phyloP scores from a whole-genome alignment of 768 basidiomycete species.

The Atractiella rhizophila region DNA sequence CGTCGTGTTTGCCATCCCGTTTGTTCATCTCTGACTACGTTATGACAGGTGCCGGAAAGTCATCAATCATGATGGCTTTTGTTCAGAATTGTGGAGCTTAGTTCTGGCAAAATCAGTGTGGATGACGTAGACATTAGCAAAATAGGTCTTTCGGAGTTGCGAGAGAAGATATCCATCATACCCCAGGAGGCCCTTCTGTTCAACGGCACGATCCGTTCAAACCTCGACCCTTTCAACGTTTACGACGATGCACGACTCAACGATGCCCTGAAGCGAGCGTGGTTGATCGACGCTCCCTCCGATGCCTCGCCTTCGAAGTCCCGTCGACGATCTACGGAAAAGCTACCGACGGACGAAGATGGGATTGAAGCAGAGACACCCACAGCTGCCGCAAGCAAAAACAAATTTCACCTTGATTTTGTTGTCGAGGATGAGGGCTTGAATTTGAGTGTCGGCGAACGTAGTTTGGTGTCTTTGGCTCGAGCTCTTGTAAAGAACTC shows the following conservation, averaged over 20 bases:
- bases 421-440: constrained; percentile 62
- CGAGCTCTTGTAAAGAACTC: constrained; percentile 68
- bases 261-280: constrained; percentile 65
- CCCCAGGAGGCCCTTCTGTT: constrained; percentile 23
- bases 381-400: constrained; percentile 15
- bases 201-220: constrained; percentile 34
- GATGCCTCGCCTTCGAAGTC: too few species aligned
- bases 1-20: constrained; percentile 48
- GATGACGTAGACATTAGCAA: constrained; percentile 64
- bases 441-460: constrained; percentile 25
- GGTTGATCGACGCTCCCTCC: constrained; percentile 57
- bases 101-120: constrained; percentile 45
- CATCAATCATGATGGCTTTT: constrained; percentile 6
- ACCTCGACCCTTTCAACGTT: constrained; percentile 66
- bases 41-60: constrained; percentile 6
- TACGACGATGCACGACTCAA: constrained; percentile 58
- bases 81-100: constrained; percentile 39
- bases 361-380: constrained; percentile 16
- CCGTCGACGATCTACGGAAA: too few species aligned
- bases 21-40: not conserved
- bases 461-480: constrained; percentile 63
- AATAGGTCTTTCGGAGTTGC: constrained; percentile 35
- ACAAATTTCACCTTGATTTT: constrained; percentile 56
- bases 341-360: too few species aligned
- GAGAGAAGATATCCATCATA: constrained; percentile 16